Evolutionary conservation across 2,329 filamentous ascomycete genomes (phyloP).

Genomic region (Microcyclospora pomicola): DNA sequence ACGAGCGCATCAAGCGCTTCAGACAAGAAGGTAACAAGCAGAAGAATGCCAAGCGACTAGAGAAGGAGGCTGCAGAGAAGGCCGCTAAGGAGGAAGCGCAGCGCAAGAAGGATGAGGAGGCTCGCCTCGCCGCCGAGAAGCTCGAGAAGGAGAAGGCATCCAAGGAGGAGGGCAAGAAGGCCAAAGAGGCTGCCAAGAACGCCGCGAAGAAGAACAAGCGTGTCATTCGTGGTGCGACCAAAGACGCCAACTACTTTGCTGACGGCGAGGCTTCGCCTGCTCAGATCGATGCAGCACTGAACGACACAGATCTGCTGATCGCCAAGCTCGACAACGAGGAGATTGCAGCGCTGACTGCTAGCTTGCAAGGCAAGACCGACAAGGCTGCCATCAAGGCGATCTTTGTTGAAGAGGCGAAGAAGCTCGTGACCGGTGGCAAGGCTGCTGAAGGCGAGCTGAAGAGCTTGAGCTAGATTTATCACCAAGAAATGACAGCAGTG

Average conservation of each 20-base stretch:
- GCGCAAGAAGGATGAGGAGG: constrained; percentile 72
- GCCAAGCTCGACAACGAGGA: constrained; percentile 82
- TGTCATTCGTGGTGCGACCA: constrained; percentile 81
- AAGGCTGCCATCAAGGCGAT: constrained; percentile 72
- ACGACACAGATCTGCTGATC: constrained; percentile 77
- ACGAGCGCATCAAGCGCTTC: constrained; percentile 98
- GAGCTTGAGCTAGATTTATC: constrained; percentile 24
- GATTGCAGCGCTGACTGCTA: constrained; percentile 66
- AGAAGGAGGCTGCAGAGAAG: constrained; percentile 85
- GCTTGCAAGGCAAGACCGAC: constrained; percentile 66
- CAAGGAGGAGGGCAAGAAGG: constrained; percentile 79
- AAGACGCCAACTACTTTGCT: constrained; percentile 94
- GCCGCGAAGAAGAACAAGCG: constrained; percentile 99
- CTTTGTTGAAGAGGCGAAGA: constrained; percentile 65
- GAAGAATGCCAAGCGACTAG: constrained; percentile 90
- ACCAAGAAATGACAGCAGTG: too few relatives aligned
- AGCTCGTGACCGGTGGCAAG: constrained; percentile 69
- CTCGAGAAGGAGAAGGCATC: constrained; percentile 77
- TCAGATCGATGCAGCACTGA: constrained; percentile 69
- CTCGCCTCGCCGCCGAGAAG: constrained; percentile 63
- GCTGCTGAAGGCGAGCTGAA: constrained; percentile 73
- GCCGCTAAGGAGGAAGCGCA: constrained; percentile 72
- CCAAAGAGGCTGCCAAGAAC: constrained; percentile 96
- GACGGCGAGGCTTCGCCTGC: constrained; percentile 55
- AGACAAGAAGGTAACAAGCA: constrained; percentile 76